Percentiles rank a stretch among this genome's conserved stretches.
These are phyloP conservation scores for Garcileccinum viscosum DNA, from an alignment of 1,284 basidiomycete species.

Conservation along the genomic window DNA sequence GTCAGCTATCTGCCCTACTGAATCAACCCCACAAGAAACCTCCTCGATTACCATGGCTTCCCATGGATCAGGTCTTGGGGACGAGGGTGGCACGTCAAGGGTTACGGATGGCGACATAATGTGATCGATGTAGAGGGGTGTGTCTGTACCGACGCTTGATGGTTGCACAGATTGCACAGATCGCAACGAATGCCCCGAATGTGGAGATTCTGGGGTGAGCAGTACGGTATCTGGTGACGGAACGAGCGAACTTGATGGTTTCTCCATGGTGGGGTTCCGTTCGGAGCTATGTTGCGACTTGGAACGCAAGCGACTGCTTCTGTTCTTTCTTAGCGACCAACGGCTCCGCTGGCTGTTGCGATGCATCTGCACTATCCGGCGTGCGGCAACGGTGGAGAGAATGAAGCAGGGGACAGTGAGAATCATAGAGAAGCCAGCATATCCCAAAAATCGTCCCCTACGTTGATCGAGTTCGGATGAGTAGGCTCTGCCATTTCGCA, in stretches of 20 bases:
- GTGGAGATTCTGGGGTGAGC: neutral
- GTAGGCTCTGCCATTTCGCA: neutral
- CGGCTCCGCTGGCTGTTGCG: slow-evolving; percentile 8
- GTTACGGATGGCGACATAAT: neutral
- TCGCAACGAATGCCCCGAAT: neutral
- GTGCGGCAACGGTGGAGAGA: slow-evolving; percentile 52
- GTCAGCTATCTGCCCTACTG: neutral
- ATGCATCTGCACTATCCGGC: slow-evolving; percentile 42
- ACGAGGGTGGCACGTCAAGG: neutral
- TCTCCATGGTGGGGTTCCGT: neutral
- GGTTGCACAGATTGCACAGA: neutral
- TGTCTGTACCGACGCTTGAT: neutral
- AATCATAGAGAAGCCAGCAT: slow-evolving; percentile 61
- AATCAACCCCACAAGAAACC: neutral
- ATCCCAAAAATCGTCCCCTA: slow-evolving; percentile 68
- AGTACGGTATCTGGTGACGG: neutral
- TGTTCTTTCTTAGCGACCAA: neutral
- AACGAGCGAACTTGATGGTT: neutral
- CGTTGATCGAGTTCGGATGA: neutral
- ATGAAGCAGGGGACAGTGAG: slow-evolving; percentile 58
- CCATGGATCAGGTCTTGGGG: slow-evolving; percentile 7
- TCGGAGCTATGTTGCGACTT: neutral
- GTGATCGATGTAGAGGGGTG: neutral
- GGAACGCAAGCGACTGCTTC: neutral
- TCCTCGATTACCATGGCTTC: slow-evolving; percentile 3